Percentiles rank a stretch among this genome's conserved stretches.
Conservation (phyloP, 768 basidiomycete genomes). For the Xerocomus potaroensis region DNA sequence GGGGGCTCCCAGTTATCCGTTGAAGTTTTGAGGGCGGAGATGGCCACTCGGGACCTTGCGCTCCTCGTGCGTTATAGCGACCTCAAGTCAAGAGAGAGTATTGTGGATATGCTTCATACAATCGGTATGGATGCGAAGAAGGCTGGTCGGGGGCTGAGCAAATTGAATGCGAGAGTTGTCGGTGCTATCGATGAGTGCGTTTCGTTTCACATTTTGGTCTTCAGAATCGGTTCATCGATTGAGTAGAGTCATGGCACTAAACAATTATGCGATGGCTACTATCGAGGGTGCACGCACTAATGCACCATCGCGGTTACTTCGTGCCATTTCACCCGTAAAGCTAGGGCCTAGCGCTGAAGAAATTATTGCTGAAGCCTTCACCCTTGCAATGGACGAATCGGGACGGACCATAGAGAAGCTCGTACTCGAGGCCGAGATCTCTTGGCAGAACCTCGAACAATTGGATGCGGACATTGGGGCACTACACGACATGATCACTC, state of each 20-base stretch:
- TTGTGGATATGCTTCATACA: slow-evolving; percentile 47
- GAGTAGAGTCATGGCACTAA: slow-evolving; percentile 65
- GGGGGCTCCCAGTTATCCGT: slow-evolving; percentile 58
- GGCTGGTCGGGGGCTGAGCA: slow-evolving; percentile 56
- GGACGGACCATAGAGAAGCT: slow-evolving; percentile 50
- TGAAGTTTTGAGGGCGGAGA: slow-evolving; percentile 71
- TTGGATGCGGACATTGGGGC: slow-evolving; percentile 58
- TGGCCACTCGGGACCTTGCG: slow-evolving; percentile 68
- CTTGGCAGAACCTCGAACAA: slow-evolving; percentile 49
- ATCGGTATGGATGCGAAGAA: slow-evolving; percentile 62
- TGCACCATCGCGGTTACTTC: slow-evolving; percentile 28
- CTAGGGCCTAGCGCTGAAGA: slow-evolving; percentile 35
- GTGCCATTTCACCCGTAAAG: slow-evolving; percentile 39
- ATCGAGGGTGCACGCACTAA: slow-evolving; percentile 40
- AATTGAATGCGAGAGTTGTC: slow-evolving; percentile 60
- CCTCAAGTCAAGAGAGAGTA: slow-evolving; percentile 51
- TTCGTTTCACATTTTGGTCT: background rate
- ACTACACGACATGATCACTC: slow-evolving; percentile 54
- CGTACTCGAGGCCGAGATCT: slow-evolving; percentile 62
- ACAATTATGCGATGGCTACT: slow-evolving; percentile 60
- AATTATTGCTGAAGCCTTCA: slow-evolving; percentile 52
- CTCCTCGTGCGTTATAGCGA: slow-evolving; percentile 61
- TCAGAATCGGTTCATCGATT: slow-evolving; percentile 2
- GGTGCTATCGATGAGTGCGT: slow-evolving; percentile 72
- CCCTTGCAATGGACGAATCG: slow-evolving; percentile 58